A percentile compares a stretch with the other conserved stretches of the same genome.
phyloP scores from a whole-genome alignment of 257 asterid genomes.

The Jaltomata sinuosa region DNA sequence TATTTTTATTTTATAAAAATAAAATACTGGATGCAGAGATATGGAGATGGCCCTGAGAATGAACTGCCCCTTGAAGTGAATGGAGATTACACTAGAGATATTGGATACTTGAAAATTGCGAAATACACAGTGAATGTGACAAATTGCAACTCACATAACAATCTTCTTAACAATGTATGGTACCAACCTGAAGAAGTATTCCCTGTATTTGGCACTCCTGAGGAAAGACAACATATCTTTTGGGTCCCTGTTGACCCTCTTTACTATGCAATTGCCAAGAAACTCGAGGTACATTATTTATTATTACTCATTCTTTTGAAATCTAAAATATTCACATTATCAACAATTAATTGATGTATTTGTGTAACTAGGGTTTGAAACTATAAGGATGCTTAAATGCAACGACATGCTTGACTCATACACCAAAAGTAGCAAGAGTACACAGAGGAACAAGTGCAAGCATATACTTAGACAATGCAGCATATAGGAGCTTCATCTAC shows the following conservation, averaged over 20 bases:
- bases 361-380: not conserved
- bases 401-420: constrained; percentile 20
- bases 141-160: constrained; percentile 2
- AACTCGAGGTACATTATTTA: too few species aligned
- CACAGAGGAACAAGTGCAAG: constrained; percentile 34
- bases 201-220: constrained; percentile 40
- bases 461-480: constrained; percentile 43
- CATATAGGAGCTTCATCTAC: constrained; percentile 27
- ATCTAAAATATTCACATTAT: too few species aligned
- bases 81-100: constrained; percentile 46
- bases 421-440: constrained; percentile 27
- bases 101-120: constrained; percentile 26
- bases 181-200: constrained; percentile 53
- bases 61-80: constrained; percentile 33
- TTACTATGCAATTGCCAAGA: constrained; percentile 13
- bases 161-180: constrained; percentile 43
- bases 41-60: constrained; percentile 39
- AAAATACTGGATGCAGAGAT: constrained; percentile 30
- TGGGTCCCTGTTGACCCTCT: constrained; percentile 36
- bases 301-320: too few species aligned
- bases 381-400: constrained; percentile 26
- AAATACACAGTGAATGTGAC: constrained; percentile 13
- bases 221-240: constrained; percentile 37
- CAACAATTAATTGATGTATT: too few species aligned
- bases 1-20: not conserved